Evolutionary conservation across 352 stramenopile genomes (phyloP).

Genomic region (Pelagophyceae sp.): DNA sequence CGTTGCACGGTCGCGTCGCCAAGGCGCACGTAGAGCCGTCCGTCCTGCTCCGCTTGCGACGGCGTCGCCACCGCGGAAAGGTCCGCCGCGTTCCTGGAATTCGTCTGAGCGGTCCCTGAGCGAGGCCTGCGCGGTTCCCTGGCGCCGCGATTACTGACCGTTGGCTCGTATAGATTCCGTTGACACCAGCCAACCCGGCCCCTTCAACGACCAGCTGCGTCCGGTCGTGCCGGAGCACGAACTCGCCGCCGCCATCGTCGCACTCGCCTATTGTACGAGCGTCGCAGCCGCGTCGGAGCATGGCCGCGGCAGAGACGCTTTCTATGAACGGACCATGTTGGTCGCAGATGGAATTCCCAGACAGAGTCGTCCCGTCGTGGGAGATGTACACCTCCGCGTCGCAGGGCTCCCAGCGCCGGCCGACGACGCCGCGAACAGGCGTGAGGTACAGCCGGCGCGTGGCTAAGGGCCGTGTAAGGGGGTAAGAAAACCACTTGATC

Average conservation of each 20-base stretch:
- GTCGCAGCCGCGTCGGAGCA: not conserved
- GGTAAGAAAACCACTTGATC: not conserved
- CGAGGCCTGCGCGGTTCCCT: not conserved
- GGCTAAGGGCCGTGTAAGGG: not conserved
- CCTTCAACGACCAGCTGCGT: slow-evolving; percentile 22
- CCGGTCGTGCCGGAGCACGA: slow-evolving; percentile 24
- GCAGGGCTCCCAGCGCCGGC: slow-evolving; percentile 15
- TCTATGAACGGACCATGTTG: not conserved
- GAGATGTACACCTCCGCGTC: slow-evolving; percentile 22
- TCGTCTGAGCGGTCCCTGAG: not conserved
- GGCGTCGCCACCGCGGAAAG: not conserved
- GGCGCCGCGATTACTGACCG: not conserved
- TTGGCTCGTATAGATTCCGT: not conserved
- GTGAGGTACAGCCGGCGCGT: not conserved
- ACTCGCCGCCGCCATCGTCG: slow-evolving; percentile 25
- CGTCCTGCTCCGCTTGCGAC: not conserved
- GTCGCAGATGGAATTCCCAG: slow-evolving; percentile 1
- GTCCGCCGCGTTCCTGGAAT: not conserved
- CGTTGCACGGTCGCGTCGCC: too few relatives aligned
- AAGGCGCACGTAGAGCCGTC: not conserved
- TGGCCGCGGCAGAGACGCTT: too few relatives aligned
- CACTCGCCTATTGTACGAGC: not conserved
- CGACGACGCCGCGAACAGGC: not conserved
- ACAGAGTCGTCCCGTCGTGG: slow-evolving; percentile 19
- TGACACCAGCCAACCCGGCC: not conserved